Evolutionary conservation across 2,329 filamentous ascomycete species (phyloP).

Genomic region (Sphaerulina musiva): DNA sequence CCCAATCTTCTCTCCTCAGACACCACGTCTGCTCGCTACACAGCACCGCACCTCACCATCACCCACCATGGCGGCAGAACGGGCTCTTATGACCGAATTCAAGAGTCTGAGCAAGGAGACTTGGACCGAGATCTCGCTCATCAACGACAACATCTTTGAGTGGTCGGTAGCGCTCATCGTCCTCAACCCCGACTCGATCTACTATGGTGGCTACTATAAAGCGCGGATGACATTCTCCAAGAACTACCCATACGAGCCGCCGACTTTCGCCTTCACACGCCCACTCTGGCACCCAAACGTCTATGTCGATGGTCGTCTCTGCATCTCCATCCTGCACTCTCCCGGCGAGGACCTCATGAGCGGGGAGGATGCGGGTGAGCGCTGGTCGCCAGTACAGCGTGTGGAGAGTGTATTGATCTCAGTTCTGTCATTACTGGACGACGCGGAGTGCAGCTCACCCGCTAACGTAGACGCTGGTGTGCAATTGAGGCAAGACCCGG

Average conservation of each 20-base stretch:
- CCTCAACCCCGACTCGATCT: conserved; percentile 83
- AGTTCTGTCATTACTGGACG: conserved; percentile 83
- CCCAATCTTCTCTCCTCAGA: not conserved
- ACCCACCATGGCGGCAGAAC: conserved; percentile 51
- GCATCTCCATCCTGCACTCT: conserved; percentile 91
- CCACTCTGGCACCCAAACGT: conserved; percentile 90
- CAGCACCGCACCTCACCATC: not conserved
- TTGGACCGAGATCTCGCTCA: conserved; percentile 85
- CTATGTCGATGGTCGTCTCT: conserved; percentile 81
- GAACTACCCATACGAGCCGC: conserved; percentile 86
- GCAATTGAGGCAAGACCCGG: conserved; percentile 67
- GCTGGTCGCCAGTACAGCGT: conserved; percentile 89
- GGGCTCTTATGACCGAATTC: conserved; percentile 84
- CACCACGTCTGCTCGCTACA: not conserved
- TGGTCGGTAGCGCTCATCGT: conserved; percentile 90
- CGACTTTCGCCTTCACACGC: conserved; percentile 77
- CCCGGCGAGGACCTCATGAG: conserved; percentile 91
- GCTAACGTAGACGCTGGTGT: conserved; percentile 93
- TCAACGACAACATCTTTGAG: conserved; percentile 74
- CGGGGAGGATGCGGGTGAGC: conserved; percentile 80
- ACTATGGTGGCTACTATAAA: conserved; percentile 90
- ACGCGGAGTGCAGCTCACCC: conserved; percentile 86
- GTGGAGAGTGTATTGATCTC: conserved; percentile 93
- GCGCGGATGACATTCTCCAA: conserved; percentile 79
- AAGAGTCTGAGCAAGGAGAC: conserved; percentile 77